Percentiles rank a stretch among this genome's conserved stretches.
phyloP scores from a whole-genome alignment of 169 alveolate genomes.

The Plasmodium inui region DNA sequence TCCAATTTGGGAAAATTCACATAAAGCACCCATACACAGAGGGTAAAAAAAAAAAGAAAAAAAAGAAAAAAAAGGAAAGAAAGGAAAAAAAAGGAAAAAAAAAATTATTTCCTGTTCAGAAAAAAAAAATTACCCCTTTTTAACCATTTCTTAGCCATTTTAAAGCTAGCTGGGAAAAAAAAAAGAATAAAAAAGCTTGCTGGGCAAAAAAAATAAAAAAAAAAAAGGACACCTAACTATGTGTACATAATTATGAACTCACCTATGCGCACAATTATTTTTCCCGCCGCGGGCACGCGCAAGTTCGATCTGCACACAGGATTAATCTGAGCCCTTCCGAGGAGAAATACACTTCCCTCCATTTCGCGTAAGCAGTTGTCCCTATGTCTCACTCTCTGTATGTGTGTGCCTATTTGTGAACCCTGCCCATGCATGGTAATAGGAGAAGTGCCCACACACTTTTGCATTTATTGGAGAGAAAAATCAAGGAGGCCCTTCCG shows the following conservation, averaged over 20 bases:
- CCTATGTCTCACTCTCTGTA: slow-evolving; percentile 3
- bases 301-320: background rate
- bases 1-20: background rate
- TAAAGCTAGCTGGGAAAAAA: slow-evolving; percentile 20
- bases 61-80: background rate
- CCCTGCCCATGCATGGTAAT: background rate
- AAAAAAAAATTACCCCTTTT: slow-evolving; percentile 2
- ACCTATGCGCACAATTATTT: background rate
- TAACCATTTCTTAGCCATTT: background rate
- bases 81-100: background rate
- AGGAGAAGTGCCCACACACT: background rate
- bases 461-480: background rate
- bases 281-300: background rate
- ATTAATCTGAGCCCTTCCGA: background rate
- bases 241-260: background rate
- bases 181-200: background rate
- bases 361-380: background rate
- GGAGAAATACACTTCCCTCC: background rate
- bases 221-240: slow-evolving; percentile 16
- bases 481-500: background rate
- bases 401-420: slow-evolving; percentile 3
- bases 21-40: slow-evolving; percentile 61
- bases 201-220: slow-evolving; percentile 22
- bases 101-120: background rate
- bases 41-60: background rate